Evolutionary conservation across 106 monocot species (phyloP).

Genomic region (Apostasia ramifera): DNA sequence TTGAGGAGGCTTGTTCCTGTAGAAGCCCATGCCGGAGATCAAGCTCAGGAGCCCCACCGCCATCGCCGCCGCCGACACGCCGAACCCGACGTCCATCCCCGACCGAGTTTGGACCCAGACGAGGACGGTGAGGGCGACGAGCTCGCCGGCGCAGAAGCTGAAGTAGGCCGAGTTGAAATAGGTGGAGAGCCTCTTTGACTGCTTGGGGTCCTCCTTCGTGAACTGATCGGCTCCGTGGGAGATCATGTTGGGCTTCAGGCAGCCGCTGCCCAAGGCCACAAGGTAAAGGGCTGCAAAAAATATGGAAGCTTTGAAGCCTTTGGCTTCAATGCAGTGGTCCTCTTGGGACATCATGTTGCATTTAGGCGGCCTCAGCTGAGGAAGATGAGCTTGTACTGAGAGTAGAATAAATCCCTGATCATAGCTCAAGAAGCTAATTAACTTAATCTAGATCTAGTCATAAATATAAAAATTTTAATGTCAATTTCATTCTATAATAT

Average conservation of each 20-base stretch:
- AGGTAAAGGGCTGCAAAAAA: conserved; percentile 73
- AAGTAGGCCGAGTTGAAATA: conserved; percentile 84
- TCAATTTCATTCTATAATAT: no score
- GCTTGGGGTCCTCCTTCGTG: conserved; percentile 33
- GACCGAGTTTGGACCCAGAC: conserved; percentile 69
- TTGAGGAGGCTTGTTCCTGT: conserved; percentile 77
- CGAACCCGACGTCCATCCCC: conserved; percentile 71
- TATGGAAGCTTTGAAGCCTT: conserved; percentile 48
- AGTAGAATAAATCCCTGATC: conserved; percentile 70
- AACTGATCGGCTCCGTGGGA: conserved; percentile 79
- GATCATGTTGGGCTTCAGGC: conserved; percentile 85
- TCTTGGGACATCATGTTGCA: conserved; percentile 52
- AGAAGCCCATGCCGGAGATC: conserved; percentile 37
- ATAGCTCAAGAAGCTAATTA: no score
- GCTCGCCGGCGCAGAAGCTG: conserved; percentile 76
- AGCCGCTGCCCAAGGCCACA: conserved; percentile 74
- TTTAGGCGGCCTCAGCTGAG: conserved; percentile 57
- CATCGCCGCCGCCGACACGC: conserved; percentile 54
- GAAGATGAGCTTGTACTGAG: conserved; percentile 69
- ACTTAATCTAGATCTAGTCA: no score
- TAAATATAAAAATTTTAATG: no score
- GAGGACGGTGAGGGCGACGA: conserved; percentile 59
- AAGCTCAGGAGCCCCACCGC: conserved; percentile 45
- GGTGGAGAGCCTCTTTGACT: conserved; percentile 69
- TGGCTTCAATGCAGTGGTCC: conserved; percentile 40